Evolutionary conservation across 306 rosid genomes (phyloP), one percentile per base, ranked within the genome.

Genomic region (Trifolium fragiferum): DNA sequence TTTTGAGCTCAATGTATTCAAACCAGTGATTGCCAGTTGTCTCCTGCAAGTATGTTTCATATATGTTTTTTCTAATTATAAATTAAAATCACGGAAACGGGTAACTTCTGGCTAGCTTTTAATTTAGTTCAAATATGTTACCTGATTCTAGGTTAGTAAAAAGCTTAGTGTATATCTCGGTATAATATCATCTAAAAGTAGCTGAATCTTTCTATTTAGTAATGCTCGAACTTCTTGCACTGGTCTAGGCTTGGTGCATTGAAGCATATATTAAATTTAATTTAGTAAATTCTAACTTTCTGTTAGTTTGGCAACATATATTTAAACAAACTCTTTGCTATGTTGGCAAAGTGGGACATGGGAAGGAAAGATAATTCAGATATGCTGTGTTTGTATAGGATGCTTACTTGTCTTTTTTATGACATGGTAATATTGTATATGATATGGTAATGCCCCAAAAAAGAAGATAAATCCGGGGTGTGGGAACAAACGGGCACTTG

Each of bases 1-100:
- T 82, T 95, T 95, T 79, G 99, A 92, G 82, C 98, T 95, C 75
- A 95, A 95, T 81, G 99, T 95, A 62, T 95, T 38, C 90, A 95
- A 95, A 78, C 99, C 99, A 53, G 64, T 92, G 97, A 95, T 95
- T 79, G 98, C 98, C 50, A 92, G 74, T 40, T 68, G 76, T 80
- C 96, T 95, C 74, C 79, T 95, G 65, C 96, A 90, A 33, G 98
- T 95, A 89, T 70, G 99, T 78, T 70, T 68, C 46, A 37, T 65
- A 43, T 61, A n/a, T 58, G 43, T 41, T 53, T 38, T 23, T 57
- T 64, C 47, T 68, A 51, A 49, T 38, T 32, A 61, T 62, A 67
- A 49, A 53, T 67, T 55, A 71, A 49, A 44, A 68, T 66, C 49
- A 40, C n/a, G 2, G 19, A 59, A 27, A 25, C 16, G 10, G 49